Base-by-base conservation (phyloP, 2,329 filamentous ascomycete genomes). In the Colletotrichum zoysiae region DNA sequence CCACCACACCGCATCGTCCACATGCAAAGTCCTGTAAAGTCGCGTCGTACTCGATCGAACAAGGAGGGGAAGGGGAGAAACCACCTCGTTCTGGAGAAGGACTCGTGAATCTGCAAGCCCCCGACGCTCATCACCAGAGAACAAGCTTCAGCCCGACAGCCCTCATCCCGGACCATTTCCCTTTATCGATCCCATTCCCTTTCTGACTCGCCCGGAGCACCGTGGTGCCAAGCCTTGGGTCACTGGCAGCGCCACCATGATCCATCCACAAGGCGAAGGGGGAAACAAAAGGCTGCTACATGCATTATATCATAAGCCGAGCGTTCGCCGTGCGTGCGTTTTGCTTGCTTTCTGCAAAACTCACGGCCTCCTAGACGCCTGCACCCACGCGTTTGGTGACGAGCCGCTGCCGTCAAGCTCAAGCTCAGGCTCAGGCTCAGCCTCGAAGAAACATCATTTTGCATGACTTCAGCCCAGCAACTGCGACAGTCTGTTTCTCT, bases 91-190 rank as follows among this genome's bases (percentile, higher is more conserved):
- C 55, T 61, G 18, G 42, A 50, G 58, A 38, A 61, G 58, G 53
- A n/a, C 33, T 56, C 53, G 18, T 23, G 53, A 56, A 56, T 50
- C 56, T 61, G 63, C 48, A 67, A 56, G 46, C 44, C 20, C 61
- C 53, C 67, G 44, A 26, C 46, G 55, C 35, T 62, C 65, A 62
- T 68, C 65, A 51, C 16, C 42, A 38, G 30, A 71, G 42, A 50
- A 71, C 59, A 71, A 71, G 65, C 69, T 71, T 71, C 65, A 59
- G 59, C 65, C 38, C 61, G 46, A 69, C 58, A 71, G 65, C 65
- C 65, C 46, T 46, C 46, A 69, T 69, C 69, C 69, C 65, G 44
- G 69, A 23, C 44, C 42, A 58, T 46, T 46, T 46, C 44, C 44
- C 18, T n/a, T 46, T 46, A 6, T 46, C 44, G 7, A 64, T 55